These are phyloP conservation scores for Penicillium mononematosum DNA, from an alignment of 495 filamentous ascomycete species.

Conservation along the genomic window DNA sequence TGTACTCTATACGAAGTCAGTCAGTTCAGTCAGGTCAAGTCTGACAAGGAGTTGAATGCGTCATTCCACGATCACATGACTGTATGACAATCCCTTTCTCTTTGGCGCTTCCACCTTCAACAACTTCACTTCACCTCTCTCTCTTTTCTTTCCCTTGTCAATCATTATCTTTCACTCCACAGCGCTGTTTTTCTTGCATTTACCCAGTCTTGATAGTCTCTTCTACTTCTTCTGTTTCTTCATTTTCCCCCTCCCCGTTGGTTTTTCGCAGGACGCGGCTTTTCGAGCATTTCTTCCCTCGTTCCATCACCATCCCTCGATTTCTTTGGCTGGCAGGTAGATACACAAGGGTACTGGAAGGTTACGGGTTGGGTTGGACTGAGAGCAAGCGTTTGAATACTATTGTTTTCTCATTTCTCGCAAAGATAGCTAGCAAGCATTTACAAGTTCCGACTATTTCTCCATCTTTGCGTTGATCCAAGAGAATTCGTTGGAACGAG, in stretches of 20 bases:
- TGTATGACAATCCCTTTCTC: constrained; percentile 19
- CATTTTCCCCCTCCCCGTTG: background rate
- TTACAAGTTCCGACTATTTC: constrained; percentile 49
- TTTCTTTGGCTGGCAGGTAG: constrained; percentile 25
- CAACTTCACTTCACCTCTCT: background rate
- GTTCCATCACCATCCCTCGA: background rate
- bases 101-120: background rate
- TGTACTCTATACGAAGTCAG: background rate
- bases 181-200: constrained; percentile 16
- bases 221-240: constrained; percentile 10
- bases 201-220: constrained; percentile 1
- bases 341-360: constrained; percentile 16
- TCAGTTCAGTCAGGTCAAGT: background rate
- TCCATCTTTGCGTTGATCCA: constrained; percentile 42
- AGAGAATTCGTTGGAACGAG: constrained; percentile 28
- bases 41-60: constrained; percentile 7
- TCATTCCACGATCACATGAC: constrained; percentile 30
- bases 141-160: constrained; percentile 7
- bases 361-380: constrained; percentile 29
- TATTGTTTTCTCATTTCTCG: constrained; percentile 45
- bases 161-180: background rate
- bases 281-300: constrained; percentile 9
- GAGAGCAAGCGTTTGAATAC: constrained; percentile 28
- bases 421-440: constrained; percentile 55
- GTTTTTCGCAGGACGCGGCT: background rate